Evolutionary conservation across 2,329 filamentous ascomycete species (phyloP).

Genomic region (Dissoconium aciculare): DNA sequence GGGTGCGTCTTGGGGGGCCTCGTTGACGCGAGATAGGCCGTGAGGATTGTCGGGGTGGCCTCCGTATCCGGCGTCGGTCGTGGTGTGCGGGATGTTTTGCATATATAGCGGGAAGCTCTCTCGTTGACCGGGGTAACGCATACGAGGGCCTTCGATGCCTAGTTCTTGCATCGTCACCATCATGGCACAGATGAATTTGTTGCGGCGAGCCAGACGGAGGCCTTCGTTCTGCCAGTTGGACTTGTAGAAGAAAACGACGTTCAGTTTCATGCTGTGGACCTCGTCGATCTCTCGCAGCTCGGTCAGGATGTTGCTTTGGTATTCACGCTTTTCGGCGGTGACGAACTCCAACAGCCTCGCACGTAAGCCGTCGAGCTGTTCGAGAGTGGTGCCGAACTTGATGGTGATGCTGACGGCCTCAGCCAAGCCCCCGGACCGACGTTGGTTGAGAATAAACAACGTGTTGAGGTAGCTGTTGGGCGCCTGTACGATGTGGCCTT

Average conservation of each 20-base stretch:
- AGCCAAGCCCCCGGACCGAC: constrained; percentile 73
- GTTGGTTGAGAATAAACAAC: constrained; percentile 88
- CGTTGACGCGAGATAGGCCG: constrained; percentile 25
- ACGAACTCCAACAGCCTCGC: constrained; percentile 72
- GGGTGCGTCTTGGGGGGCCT: constrained; percentile 9
- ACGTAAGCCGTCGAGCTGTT: constrained; percentile 71
- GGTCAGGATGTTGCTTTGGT: constrained; percentile 70
- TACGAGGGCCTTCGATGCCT: constrained; percentile 70
- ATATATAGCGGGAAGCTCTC: constrained; percentile 53
- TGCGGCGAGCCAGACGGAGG: constrained; percentile 73
- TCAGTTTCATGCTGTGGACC: constrained; percentile 72
- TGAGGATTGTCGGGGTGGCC: constrained; percentile 32
- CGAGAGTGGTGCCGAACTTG: constrained; percentile 72
- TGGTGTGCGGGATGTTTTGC: constrained; percentile 25
- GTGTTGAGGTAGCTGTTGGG: constrained; percentile 81
- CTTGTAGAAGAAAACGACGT: constrained; percentile 96
- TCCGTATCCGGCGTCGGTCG: constrained; percentile 10
- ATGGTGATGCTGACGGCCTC: constrained; percentile 73
- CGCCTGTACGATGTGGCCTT: constrained; percentile 88
- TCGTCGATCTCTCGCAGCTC: constrained; percentile 68
- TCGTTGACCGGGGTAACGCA: constrained; percentile 54
- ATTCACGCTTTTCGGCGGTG: constrained; percentile 72
- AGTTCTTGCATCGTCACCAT: constrained; percentile 74
- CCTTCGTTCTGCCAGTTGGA: constrained; percentile 93
- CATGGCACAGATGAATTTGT: constrained; percentile 85